Base-by-base conservation (phyloP, 2,329 filamentous ascomycete species). In the Rhynchosporium graminicola region DNA sequence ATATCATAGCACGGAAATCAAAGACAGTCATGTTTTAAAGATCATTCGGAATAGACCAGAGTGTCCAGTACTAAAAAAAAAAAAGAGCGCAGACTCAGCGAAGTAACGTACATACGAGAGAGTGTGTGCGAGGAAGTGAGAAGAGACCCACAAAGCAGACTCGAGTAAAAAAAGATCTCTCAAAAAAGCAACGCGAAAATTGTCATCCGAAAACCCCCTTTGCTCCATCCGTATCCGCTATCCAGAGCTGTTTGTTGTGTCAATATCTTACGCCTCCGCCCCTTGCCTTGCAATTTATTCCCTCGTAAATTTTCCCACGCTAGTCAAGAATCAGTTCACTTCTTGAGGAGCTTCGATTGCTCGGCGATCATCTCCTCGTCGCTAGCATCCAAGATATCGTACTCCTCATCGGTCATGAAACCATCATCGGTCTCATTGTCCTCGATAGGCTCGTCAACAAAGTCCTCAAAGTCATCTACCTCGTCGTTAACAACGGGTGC, bases 401-500 rank as follows among this genome's bases (percentile, higher is more conserved):
- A 99, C 78, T 99, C 95, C 76, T 98, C 95, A 67, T 99, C 95
- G 0, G 95, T 98, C 81, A 96, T 79, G 81, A 97, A 97, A 12
- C 88, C 90, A 64, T 90, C 86, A 12, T 87, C 85, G 0, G 82
- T 83, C n/a, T 77, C 79, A 46, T 85, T 82, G 43, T 80, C 80
- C 52, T 88, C 87, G n/a, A 86, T 85, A 55, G 80, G 79, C 59
- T 82, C 80, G 40, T 80, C 81, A 52, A 80, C 80, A 52, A 82
- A 78, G 26, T 86, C 82, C 20, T 82, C 81, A 15, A 75, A 76
- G 51, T 78, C 73, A 45, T 73, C 68, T 67, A 74, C 62, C 63
- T 76, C 70, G 62, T 74, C 63, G 62, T 78, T 72, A 54, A 82
- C 75, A 71, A 87, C 84, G 28, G 81, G 78, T 29, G 78, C 75